Base-by-base conservation (phyloP, 2,329 filamentous ascomycete species). In the Nemania sp. region DNA sequence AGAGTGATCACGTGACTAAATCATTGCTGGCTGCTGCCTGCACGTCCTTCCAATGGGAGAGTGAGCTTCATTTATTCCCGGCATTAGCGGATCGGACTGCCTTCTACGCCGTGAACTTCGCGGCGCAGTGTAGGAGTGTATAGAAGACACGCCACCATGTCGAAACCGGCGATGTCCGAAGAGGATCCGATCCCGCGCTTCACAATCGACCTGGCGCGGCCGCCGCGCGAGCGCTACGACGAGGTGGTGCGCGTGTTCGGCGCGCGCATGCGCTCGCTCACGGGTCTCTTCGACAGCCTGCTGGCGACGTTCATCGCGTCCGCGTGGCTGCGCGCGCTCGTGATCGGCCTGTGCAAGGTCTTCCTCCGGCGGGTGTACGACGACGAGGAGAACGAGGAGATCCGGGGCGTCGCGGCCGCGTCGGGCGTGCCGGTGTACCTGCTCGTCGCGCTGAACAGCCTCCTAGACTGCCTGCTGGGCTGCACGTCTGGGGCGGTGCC, bases 391-490 rank as follows among this genome's bases (percentile, higher is more conserved):
- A 87, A 81, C 0, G 77, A 81, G 46, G 87, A 90, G 70, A 72
- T 90, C n/a, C 74, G 71, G 3, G 87, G 87, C 0, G 86, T 90
- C 37, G 78, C 80, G 25, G 70, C 75, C 25, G 77, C 73, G 2
- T 79, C 79, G 0, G 80, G 78, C 0, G 75, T 89, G 3, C 77
- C 82, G 1, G 76, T 89, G 70, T 85, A 87, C 65, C 72, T 89
- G 0, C 76, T 90, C 0, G 80, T 90, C 2, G 81, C 81, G 2
- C 80, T 88, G 66, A 90, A 90, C 65, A 83, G 85, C 1, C 73
- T 89, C 1, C 76, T 90, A 1, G 87, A 90, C 67, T 74, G 84
- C 5, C 75, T 90, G 37, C 81, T 90, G 73, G 87, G 87, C 2
- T 90, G 87, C 69, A 89, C 87, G 1, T 87, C 84, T 47, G 76